phyloP scores from a whole-genome alignment of 2,329 filamentous ascomycete species.

The Geosmithia morbida region DNA sequence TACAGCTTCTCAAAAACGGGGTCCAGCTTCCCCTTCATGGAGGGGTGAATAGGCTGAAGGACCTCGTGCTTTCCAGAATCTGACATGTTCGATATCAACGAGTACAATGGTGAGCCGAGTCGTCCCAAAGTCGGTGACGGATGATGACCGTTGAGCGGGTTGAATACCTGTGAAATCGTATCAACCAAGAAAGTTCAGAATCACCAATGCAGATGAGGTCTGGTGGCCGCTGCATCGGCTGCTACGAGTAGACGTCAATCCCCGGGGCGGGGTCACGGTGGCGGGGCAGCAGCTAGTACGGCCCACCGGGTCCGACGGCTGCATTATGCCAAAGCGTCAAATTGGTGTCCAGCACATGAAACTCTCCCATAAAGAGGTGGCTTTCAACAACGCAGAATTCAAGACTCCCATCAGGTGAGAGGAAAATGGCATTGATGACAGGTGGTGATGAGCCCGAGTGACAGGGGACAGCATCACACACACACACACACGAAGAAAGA shows the following conservation, averaged over 20 bases:
- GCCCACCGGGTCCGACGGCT: background rate
- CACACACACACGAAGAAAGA: too few species aligned
- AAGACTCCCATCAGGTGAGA: too few species aligned
- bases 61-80: slow-evolving; percentile 18
- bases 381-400: background rate
- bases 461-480: too few species aligned
- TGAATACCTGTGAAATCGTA: too few species aligned
- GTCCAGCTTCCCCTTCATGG: slow-evolving; percentile 28
- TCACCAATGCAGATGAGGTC: too few species aligned
- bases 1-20: slow-evolving; percentile 31
- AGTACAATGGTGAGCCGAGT: background rate
- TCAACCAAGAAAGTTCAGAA: too few species aligned
- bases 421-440: too few species aligned
- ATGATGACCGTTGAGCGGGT: too few species aligned
- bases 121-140: background rate
- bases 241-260: background rate
- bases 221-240: background rate
- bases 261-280: too few species aligned
- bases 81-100: slow-evolving; percentile 1
- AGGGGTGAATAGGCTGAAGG: slow-evolving; percentile 32
- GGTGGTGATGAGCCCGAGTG: too few species aligned
- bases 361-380: too few species aligned
- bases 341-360: too few species aligned
- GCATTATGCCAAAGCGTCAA: background rate
- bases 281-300: background rate